These are phyloP conservation scores for Geranium rotundifolium DNA, from an alignment of 345 rosid species.

Conservation along the genomic window DNA sequence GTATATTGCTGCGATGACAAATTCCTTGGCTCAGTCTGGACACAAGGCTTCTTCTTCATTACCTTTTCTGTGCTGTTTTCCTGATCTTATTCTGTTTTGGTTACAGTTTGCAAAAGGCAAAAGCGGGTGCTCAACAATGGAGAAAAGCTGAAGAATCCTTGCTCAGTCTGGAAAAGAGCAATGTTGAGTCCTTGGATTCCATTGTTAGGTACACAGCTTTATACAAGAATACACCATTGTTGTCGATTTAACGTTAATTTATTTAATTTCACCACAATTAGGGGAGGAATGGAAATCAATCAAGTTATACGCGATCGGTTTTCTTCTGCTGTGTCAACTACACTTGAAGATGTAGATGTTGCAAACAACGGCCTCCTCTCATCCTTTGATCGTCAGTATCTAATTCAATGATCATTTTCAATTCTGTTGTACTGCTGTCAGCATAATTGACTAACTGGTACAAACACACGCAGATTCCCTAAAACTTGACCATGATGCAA, in stretches of 20 bases:
- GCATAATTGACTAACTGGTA: conserved; percentile 7
- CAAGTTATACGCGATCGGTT: conserved; percentile 49
- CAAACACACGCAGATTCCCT: conserved; percentile 51
- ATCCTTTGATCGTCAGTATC: conserved; percentile 69
- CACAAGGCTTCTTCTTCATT: background rate
- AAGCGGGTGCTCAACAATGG: conserved; percentile 80
- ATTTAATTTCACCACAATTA: conserved; percentile 10
- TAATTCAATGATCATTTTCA: background rate
- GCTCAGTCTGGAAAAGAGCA: conserved; percentile 60
- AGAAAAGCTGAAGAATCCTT: conserved; percentile 77
- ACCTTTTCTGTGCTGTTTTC: background rate
- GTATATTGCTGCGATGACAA: conserved; percentile 1
- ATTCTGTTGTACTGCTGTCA: background rate
- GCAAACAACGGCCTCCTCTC: conserved; percentile 55
- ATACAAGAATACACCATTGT: conserved; percentile 1
- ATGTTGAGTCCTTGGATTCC: conserved; percentile 77
- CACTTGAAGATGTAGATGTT: conserved; percentile 48
- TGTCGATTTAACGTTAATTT: conserved; percentile 1
- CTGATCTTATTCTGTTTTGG: background rate
- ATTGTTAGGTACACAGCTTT: conserved; percentile 57
- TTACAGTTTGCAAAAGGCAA: conserved; percentile 64
- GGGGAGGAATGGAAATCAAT: conserved; percentile 76
- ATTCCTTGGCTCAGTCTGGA: too few species aligned
- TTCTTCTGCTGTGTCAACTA: conserved; percentile 66
- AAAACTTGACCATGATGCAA: conserved; percentile 83